phyloP scores from a whole-genome alignment of 1,284 basidiomycete species.

The Tilletia indica region DNA sequence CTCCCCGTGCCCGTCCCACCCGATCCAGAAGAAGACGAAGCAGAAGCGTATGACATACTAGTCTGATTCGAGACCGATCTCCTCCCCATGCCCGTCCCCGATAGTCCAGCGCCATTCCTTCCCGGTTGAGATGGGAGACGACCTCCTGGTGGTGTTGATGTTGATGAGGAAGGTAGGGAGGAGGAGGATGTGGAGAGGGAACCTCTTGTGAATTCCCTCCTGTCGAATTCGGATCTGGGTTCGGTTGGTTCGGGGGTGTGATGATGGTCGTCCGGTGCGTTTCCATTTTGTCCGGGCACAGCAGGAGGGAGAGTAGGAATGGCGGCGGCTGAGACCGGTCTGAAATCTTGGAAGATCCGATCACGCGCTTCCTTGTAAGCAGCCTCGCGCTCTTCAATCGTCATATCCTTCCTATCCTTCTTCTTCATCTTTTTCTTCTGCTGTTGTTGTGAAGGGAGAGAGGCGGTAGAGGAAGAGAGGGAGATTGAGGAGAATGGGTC shows the following conservation, averaged over 20 bases:
- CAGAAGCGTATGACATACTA: too few relatives aligned
- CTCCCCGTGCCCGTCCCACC: too few relatives aligned
- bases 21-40: too few relatives aligned
- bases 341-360: slow-evolving; percentile 34
- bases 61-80: too few relatives aligned
- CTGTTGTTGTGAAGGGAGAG: not conserved
- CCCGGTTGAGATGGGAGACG: too few relatives aligned
- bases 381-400: slow-evolving; percentile 45
- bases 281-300: too few relatives aligned
- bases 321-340: not conserved
- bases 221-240: not conserved
- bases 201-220: not conserved
- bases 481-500: not conserved
- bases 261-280: too few relatives aligned
- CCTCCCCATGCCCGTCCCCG: too few relatives aligned
- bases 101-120: too few relatives aligned
- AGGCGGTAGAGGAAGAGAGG: slow-evolving; percentile 1
- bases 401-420: slow-evolving; percentile 42
- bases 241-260: too few relatives aligned
- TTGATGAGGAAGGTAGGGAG: not conserved
- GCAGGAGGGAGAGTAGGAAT: too few relatives aligned
- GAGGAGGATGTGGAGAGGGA: not conserved
- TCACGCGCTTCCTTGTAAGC: slow-evolving; percentile 44
- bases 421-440: slow-evolving; percentile 21
- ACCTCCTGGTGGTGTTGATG: not conserved